Conservation (phyloP, 2,329 filamentous ascomycete species). For the Pseudogymnoascus sp. region DNA sequence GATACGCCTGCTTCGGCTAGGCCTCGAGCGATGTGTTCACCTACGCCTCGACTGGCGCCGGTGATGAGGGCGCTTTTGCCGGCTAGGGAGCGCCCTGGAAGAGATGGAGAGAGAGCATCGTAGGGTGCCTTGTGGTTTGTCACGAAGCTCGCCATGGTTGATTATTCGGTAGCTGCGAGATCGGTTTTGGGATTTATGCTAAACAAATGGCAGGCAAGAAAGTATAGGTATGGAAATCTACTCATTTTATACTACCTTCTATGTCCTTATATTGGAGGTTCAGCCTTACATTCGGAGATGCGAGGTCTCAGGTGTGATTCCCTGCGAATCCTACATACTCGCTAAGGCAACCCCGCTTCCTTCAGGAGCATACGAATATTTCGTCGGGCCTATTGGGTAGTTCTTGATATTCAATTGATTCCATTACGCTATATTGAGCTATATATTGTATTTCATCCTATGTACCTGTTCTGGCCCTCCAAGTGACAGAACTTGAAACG, state of each 20-base stretch:
- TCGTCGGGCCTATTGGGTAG: neutral
- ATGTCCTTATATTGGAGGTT: neutral
- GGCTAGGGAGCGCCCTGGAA: slow-evolving; percentile 36
- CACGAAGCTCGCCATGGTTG: neutral
- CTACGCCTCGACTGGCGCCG: slow-evolving; percentile 40
- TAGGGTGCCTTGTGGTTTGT: slow-evolving; percentile 16
- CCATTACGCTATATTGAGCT: neutral
- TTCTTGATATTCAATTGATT: neutral
- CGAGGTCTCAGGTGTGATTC: neutral
- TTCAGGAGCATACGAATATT: neutral
- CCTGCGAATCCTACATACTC: neutral
- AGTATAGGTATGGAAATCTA: neutral
- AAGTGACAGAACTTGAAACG: neutral
- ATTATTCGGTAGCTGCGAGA: neutral
- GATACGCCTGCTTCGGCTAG: slow-evolving; percentile 39
- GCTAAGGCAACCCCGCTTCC: neutral
- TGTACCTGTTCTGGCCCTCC: neutral
- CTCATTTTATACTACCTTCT: neutral
- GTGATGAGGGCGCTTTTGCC: slow-evolving; percentile 41
- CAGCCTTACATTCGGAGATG: neutral
- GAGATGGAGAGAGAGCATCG: slow-evolving; percentile 10
- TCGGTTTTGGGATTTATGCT: neutral
- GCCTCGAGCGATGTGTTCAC: slow-evolving; percentile 37
- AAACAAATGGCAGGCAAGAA: neutral
- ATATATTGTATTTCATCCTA: neutral